A percentile compares a stretch with the other conserved stretches of the same genome.
These are phyloP conservation scores for Tetracladium setigerum DNA, from an alignment of 495 filamentous ascomycete species.

Conservation along the genomic window DNA sequence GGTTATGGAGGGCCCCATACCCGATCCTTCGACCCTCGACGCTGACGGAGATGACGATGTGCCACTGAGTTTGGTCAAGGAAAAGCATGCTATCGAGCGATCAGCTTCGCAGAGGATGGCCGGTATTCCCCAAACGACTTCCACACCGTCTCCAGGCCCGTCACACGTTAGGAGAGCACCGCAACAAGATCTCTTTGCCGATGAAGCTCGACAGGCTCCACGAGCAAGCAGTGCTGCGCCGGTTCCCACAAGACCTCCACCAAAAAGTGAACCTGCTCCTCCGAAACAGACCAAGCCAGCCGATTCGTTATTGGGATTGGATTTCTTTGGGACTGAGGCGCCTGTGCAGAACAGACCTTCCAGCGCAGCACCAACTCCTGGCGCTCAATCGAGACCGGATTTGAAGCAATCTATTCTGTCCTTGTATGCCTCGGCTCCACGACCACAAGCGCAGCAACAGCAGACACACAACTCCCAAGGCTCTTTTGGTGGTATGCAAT, in stretches of 20 bases:
- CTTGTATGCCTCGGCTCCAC: slow-evolving; percentile 79
- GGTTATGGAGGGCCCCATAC: slow-evolving; percentile 95
- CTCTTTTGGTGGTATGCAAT: slow-evolving; percentile 62
- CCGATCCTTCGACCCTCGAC: slow-evolving; percentile 81
- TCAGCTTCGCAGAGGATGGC: slow-evolving; percentile 14
- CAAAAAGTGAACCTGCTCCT: slow-evolving; percentile 55
- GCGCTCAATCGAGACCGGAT: slow-evolving; percentile 75
- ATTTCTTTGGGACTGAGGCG: slow-evolving; percentile 75
- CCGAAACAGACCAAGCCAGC: slow-evolving; percentile 62
- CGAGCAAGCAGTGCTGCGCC: slow-evolving; percentile 52
- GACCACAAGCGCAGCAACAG: slow-evolving; percentile 53
- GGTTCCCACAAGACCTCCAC: slow-evolving; percentile 56
- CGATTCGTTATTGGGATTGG: slow-evolving; percentile 86
- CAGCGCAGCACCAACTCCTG: slow-evolving; percentile 57
- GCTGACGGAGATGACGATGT: slow-evolving; percentile 81
- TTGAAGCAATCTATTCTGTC: slow-evolving; percentile 96
- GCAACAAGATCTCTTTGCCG: slow-evolving; percentile 42
- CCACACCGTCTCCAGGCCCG: slow-evolving; percentile 8
- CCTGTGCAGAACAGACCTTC: slow-evolving; percentile 61
- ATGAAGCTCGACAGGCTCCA: slow-evolving; percentile 25
- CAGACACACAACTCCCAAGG: slow-evolving; percentile 49
- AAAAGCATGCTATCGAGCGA: slow-evolving; percentile 45
- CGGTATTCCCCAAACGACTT: background rate
- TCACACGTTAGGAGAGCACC: slow-evolving; percentile 35
- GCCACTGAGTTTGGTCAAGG: slow-evolving; percentile 48